phyloP scores from a whole-genome alignment of 768 basidiomycete genomes.

The Termitomyces sp. region DNA sequence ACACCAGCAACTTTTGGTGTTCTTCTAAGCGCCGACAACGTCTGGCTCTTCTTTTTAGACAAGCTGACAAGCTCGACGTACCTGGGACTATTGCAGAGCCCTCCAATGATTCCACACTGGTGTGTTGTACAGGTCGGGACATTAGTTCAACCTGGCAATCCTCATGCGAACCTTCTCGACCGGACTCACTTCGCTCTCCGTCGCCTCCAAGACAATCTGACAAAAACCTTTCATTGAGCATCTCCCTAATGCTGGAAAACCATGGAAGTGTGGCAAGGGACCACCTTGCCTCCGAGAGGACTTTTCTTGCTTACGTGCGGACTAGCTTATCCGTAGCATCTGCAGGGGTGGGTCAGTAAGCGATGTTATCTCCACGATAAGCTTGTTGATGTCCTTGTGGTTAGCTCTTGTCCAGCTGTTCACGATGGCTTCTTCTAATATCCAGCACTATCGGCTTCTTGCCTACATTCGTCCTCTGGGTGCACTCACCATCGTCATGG shows the following conservation, averaged over 20 bases:
- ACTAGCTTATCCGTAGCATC: conserved; percentile 47
- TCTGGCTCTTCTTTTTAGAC: neutral
- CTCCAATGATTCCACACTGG: neutral
- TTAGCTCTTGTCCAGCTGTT: conserved; percentile 19
- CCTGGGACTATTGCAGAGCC: neutral
- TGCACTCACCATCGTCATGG: conserved; percentile 16
- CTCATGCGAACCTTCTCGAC: neutral
- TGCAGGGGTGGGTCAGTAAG: conserved; percentile 35
- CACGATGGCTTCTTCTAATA: conserved; percentile 14
- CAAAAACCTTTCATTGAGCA: neutral
- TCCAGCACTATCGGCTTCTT: conserved; percentile 14
- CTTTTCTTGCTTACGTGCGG: conserved; percentile 48
- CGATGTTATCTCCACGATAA: neutral
- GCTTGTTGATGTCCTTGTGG: neutral
- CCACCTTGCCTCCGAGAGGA: conserved; percentile 48
- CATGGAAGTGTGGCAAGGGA: conserved; percentile 48
- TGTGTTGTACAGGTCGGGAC: neutral
- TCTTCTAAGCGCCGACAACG: conserved; percentile 10
- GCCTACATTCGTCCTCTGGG: conserved; percentile 18
- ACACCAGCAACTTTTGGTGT: neutral
- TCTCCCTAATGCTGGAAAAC: conserved; percentile 34
- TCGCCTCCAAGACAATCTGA: neutral
- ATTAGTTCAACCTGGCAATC: neutral
- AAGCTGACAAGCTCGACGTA: neutral
- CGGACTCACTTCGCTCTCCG: neutral